Evolutionary conservation across 371 early-diverging fungal genomes (phyloP), one percentile per base, ranked within the genome.

Genomic region (Rhizopus delemar): DNA sequence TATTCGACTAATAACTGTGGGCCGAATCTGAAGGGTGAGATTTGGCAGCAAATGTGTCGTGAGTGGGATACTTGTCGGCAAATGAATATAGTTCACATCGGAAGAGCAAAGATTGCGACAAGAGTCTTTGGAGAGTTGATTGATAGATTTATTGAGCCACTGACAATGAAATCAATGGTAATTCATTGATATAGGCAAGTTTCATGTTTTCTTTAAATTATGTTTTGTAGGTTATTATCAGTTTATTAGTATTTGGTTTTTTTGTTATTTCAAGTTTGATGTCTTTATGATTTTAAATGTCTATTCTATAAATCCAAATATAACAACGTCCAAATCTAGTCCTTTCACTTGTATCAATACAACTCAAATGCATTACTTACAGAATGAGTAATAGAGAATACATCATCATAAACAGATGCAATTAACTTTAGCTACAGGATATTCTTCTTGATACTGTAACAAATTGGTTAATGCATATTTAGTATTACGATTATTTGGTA

Each of bases 1-100:
- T 64, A 64, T 13, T 3, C 46, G 1, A 55, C 29, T 28, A 53
- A 64, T 50, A 35, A 51, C 11, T 64, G 65, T 59, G 65, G 65
- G 5, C 65, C 65, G 4, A 6, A 51, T 12, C 41, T 64, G 8
- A 53, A 39, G 13, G 65, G 65, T 5, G 39, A 12, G 9, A 15
- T 35, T 3, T 64, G 65, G 65, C 50, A 56, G 31, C 29, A 38
- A n/a, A 51, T 52, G 38, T 64, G 65, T 33, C 50, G 56, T 22
- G 65, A 64, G 28, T 64, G 65, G 65, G 65, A 64, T 41, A 57
- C 53, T 29, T 63, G 63, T 58, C 53, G 63, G 41, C 48, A 56
- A 1, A 41, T 16, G 1, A 50, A 54, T 22, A 36, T 56, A n/a
- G 12, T 12, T 9, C 12, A 45, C 5, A 45, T 46, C 28, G 39